A percentile compares a stretch with the other conserved stretches of the same genome.
Conservation (phyloP, 331 rosid genomes). For the Cydonia oblonga region DNA sequence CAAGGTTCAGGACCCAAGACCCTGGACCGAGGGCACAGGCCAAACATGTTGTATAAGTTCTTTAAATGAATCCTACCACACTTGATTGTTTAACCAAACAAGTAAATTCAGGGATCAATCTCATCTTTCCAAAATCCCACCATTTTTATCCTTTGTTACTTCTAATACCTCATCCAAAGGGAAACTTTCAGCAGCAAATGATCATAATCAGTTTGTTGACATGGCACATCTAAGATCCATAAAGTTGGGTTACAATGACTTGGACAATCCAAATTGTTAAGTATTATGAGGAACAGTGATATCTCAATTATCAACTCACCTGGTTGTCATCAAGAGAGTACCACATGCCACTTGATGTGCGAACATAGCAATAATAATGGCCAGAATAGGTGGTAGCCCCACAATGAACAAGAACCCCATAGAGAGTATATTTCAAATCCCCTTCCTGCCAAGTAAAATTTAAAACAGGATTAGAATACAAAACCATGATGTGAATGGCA, state of each 20-base stretch:
- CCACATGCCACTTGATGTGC: conserved; percentile 91
- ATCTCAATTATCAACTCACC: conserved; percentile 36
- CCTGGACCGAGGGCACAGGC: not conserved
- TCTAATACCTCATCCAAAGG: not conserved
- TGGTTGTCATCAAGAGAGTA: conserved; percentile 78
- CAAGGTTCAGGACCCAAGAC: not conserved
- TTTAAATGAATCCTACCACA: not conserved
- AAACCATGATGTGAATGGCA: not conserved
- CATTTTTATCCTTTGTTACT: not conserved
- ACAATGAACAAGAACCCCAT: conserved; percentile 83
- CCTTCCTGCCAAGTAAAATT: conserved; percentile 42
- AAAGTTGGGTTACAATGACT: not conserved
- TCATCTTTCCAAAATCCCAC: not conserved
- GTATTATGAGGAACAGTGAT: not conserved
- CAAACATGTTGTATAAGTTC: not conserved
- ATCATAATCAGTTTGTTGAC: not conserved
- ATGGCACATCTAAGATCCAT: not conserved
- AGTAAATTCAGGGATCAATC: not conserved
- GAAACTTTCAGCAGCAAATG: not conserved
- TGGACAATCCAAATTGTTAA: not conserved
- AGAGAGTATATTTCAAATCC: conserved; percentile 73
- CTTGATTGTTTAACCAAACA: not conserved
- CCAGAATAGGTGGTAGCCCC: conserved; percentile 89
- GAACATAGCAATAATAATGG: conserved; percentile 84
- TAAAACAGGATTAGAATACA: not conserved